phyloP scores from a whole-genome alignment of 1,284 basidiomycete genomes.

The Ustilago sp. region DNA sequence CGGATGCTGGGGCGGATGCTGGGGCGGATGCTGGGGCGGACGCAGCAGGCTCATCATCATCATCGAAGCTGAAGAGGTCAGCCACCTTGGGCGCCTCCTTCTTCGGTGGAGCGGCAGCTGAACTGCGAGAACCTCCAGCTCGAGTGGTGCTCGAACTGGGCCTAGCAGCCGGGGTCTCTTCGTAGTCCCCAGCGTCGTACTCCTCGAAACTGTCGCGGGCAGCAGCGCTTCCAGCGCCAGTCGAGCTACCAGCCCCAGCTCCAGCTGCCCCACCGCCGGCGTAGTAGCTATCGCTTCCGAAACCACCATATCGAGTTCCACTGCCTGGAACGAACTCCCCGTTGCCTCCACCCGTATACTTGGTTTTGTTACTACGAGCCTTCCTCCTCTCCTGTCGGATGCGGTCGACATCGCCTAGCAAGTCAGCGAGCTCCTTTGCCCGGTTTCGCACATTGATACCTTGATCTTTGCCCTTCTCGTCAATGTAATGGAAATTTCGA shows the following conservation, averaged over 20 bases:
- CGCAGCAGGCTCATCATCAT: slow-evolving; percentile 73
- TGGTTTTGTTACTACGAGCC: slow-evolving; percentile 90
- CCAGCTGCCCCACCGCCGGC: slow-evolving; percentile 71
- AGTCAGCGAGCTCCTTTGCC: slow-evolving; percentile 87
- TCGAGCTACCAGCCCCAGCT: slow-evolving; percentile 72
- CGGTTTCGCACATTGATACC: slow-evolving; percentile 98
- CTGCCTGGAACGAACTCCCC: slow-evolving; percentile 78
- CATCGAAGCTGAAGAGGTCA: slow-evolving; percentile 82
- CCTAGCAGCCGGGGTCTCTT: slow-evolving; percentile 72
- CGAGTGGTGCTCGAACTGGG: slow-evolving; percentile 31
- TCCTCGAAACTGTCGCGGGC: slow-evolving; percentile 78
- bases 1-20: slow-evolving; percentile 57
- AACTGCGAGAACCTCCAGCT: slow-evolving; percentile 22
- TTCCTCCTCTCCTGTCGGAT: slow-evolving; percentile 90
- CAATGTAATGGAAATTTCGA: slow-evolving; percentile 96
- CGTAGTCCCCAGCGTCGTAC: slow-evolving; percentile 96
- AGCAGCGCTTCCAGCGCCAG: slow-evolving; percentile 74
- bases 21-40: slow-evolving; percentile 60
- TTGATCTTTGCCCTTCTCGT: slow-evolving; percentile 98
- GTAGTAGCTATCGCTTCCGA: slow-evolving; percentile 78
- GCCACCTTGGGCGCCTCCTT: slow-evolving; percentile 71
- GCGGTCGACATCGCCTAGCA: slow-evolving; percentile 89
- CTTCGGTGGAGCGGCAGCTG: slow-evolving; percentile 41
- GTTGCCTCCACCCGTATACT: slow-evolving; percentile 88
- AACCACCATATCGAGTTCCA: slow-evolving; percentile 80